phyloP scores from a whole-genome alignment of 2,329 filamentous ascomycete species.

The Thelonectria olida region DNA sequence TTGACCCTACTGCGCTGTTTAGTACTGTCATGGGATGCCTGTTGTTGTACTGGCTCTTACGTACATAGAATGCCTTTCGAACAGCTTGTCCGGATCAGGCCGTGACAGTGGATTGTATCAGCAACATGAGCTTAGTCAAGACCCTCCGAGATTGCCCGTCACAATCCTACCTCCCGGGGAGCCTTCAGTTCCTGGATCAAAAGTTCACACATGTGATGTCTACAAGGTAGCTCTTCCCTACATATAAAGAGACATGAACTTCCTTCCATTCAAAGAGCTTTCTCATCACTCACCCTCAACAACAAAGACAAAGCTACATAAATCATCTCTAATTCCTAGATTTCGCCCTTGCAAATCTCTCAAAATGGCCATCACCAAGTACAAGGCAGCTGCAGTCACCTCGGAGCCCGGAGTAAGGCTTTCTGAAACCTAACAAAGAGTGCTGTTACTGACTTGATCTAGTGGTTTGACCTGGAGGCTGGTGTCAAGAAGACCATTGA shows the following conservation, averaged over 20 bases:
- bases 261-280: neutral
- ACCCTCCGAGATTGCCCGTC: slow-evolving; percentile 3
- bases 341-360: neutral
- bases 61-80: neutral
- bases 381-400: slow-evolving; percentile 17
- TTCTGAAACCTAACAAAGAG: neutral
- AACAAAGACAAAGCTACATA: neutral
- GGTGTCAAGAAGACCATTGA: slow-evolving; percentile 65
- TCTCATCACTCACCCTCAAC: slow-evolving; percentile 2
- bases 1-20: neutral
- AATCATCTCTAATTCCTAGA: neutral
- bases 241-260: neutral
- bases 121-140: neutral
- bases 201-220: neutral
- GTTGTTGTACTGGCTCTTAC: neutral
- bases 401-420: slow-evolving; percentile 13
- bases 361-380: slow-evolving; percentile 18
- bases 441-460: neutral
- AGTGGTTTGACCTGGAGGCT: slow-evolving; percentile 59
- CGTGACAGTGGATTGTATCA: neutral
- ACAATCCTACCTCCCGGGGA: neutral
- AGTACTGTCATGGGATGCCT: neutral
- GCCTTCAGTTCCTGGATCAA: neutral
- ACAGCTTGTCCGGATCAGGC: neutral
- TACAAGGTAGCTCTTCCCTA: neutral